These are phyloP conservation scores for Saccharum hybrid DNA, from an alignment of 202 grass and related monocot species.

Conservation along the genomic window DNA sequence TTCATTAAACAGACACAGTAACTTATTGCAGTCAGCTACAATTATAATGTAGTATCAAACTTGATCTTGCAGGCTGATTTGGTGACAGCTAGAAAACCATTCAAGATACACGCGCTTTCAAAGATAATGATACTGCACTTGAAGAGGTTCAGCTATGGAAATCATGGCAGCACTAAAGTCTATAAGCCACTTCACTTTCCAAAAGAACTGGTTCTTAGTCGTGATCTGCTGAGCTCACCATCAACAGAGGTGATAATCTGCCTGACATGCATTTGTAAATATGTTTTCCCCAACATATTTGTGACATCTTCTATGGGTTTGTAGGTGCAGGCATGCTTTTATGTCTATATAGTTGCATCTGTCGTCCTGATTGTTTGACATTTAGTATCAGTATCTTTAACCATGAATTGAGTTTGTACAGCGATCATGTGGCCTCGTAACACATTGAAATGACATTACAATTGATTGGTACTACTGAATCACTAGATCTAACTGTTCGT, in stretches of 20 bases:
- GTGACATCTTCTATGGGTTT: too few species aligned
- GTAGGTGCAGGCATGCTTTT: too few species aligned
- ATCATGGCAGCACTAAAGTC: constrained; percentile 71
- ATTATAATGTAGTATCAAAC: constrained; percentile 36
- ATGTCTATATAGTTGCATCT: too few species aligned
- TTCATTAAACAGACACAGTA: background rate
- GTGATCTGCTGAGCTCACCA: constrained; percentile 69
- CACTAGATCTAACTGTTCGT: background rate
- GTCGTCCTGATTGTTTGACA: background rate
- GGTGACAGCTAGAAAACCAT: constrained; percentile 74
- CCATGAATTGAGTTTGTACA: constrained; percentile 20
- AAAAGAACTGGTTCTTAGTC: constrained; percentile 64
- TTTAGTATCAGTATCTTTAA: constrained; percentile 26
- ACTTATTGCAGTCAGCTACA: constrained; percentile 14
- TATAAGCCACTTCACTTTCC: constrained; percentile 77
- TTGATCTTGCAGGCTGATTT: constrained; percentile 72
- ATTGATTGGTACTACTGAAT: background rate
- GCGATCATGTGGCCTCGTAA: background rate
- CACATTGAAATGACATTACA: background rate
- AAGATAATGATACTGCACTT: constrained; percentile 92
- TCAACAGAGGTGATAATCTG: constrained; percentile 63
- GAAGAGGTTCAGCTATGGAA: constrained; percentile 95
- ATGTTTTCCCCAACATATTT: too few species aligned
- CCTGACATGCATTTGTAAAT: background rate
- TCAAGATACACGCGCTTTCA: constrained; percentile 73